phyloP scores from a whole-genome alignment of 192 early-diverging fungal species.

The Cladochytrium replicatum region DNA sequence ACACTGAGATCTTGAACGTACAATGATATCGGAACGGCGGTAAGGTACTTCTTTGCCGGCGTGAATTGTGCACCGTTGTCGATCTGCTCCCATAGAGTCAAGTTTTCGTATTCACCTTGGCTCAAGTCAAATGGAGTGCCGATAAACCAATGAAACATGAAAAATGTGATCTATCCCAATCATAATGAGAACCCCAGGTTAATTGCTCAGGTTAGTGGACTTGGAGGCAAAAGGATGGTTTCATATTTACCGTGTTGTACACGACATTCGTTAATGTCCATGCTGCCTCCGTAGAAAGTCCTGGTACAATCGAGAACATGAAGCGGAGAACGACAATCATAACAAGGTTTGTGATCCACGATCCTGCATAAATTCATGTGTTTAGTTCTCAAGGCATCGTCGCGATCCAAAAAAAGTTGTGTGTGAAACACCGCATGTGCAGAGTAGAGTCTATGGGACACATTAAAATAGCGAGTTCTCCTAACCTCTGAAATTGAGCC shows the following conservation, averaged over 20 bases:
- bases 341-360: constrained; percentile 82
- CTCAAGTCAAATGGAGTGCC: constrained; percentile 93
- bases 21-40: constrained; percentile 86
- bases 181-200: too few relatives aligned
- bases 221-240: too few relatives aligned
- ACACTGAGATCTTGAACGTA: too few relatives aligned
- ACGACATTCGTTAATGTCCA: constrained; percentile 94
- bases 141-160: constrained; percentile 97
- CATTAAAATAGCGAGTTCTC: neutral
- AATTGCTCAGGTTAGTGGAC: too few relatives aligned
- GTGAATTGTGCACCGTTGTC: constrained; percentile 96
- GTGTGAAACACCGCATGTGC: too few relatives aligned
- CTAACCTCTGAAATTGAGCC: constrained; percentile 32
- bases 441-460: too few relatives aligned
- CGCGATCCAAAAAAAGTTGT: too few relatives aligned
- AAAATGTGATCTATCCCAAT: constrained; percentile 72
- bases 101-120: constrained; percentile 83
- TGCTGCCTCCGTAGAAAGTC: constrained; percentile 79
- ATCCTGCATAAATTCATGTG: constrained; percentile 64
- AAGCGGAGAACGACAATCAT: constrained; percentile 71
- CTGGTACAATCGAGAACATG: constrained; percentile 75
- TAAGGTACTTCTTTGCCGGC: constrained; percentile 95
- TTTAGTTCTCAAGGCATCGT: too few relatives aligned
- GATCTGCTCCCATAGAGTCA: constrained; percentile 99
- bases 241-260: constrained; percentile 71